Evolutionary conservation across 805 yeast genomes (phyloP).

Genomic region (Ascoidea asiatica): DNA sequence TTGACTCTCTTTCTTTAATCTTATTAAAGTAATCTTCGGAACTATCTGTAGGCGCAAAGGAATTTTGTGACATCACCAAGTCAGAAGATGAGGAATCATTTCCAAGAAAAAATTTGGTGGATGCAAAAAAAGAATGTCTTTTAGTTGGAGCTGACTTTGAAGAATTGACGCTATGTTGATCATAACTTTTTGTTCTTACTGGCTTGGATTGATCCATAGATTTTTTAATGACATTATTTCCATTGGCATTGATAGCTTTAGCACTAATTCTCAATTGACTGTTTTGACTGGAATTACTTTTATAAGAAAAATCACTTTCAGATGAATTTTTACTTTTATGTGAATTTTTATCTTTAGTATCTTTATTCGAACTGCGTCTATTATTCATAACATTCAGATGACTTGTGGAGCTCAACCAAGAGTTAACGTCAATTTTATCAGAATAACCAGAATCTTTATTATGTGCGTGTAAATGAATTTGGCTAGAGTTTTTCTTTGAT

Average conservation of each 20-base stretch:
- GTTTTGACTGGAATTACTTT: neutral
- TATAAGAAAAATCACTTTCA: neutral
- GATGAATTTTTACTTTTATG: neutral
- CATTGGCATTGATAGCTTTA: neutral
- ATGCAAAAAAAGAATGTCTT: neutral
- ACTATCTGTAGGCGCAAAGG: neutral
- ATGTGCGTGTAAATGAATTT: no score
- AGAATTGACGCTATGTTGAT: neutral
- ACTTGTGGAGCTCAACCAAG: no score
- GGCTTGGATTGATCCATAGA: neutral
- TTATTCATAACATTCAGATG: no score
- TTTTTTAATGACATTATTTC: neutral
- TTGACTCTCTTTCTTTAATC: neutral
- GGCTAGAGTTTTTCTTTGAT: no score
- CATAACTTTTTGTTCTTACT: neutral
- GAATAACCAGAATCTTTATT: no score
- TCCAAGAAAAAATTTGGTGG: neutral
- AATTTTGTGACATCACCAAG: neutral
- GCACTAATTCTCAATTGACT: neutral
- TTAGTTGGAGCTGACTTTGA: neutral
- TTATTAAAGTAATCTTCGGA: neutral
- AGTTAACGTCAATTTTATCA: no score
- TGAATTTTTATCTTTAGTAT: neutral
- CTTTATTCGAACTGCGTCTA: no score
- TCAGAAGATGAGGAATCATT: neutral